Evolutionary conservation across 208 protist genomes (phyloP), one percentile per base, ranked within the genome.

Genomic region (Leishmania lainsoni): DNA sequence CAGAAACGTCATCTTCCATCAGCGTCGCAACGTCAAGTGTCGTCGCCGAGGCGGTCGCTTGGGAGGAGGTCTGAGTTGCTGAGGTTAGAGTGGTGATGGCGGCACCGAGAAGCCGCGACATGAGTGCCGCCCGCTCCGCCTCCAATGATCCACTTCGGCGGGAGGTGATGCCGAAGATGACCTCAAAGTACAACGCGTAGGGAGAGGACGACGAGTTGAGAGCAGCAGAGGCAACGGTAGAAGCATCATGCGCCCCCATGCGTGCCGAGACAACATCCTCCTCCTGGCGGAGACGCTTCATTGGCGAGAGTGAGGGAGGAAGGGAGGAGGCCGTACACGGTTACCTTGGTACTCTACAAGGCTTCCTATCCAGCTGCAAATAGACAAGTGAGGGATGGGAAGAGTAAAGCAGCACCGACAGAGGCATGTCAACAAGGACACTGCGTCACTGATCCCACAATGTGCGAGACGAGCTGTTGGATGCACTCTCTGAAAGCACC

Each of bases 111-210:
- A 83, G 72, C 20, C 77, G 51, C 49, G 83, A 86, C 72, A 84
- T 22, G 35, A 89, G 72, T 3, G 83, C 86, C 4, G 78, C 82
- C 52, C 82, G 77, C 35, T 86, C 82, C 72, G 82, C 82, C 68
- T 86, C 82, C 32, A 86, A 56, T 0, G 82, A 79, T 32, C 82
- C 74, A 78, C 82, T 86, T 42, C 82, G 82, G 29, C 82, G 82
- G 4, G 77, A 81, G 0, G 82, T 82, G 49, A 86, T 75, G 75
- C 78, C 80, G 73, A 77, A 86, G 48, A 86, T 86, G 17, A 82
- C 78, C 49, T 86, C 82, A 49, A 86, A 86, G 74, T 71, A 75
- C 22, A 82, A 68, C 16, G 82, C 82, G 56, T 78, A 71, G 12
- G 82, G 75, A 9, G 82, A 79, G n/a, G 81, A 85, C 69, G 81